Evolutionary conservation across 768 basidiomycete species (phyloP), one percentile per base, ranked within the genome.

Genomic region (Gelatoporia subvermispora): DNA sequence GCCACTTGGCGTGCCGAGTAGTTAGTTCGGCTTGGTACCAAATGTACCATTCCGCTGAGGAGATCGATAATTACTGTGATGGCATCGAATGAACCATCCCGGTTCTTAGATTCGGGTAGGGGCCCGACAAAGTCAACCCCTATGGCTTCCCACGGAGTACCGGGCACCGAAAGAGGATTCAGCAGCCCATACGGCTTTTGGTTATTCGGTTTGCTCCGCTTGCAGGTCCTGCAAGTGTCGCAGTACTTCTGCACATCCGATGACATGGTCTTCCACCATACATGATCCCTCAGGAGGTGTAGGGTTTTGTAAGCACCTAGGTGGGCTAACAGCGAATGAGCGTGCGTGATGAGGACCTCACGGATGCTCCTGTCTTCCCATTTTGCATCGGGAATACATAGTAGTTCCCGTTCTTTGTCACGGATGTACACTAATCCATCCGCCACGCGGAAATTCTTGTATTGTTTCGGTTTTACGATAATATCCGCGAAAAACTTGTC

Each of bases 41-140:
- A 2, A 59, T 42, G 69, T 31, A 47, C 60, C 55, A 55, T 39
- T 7, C 36, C 10, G 3, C 60, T 64, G 31, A 49, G 52, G 15
- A 21, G 55, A 46, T 51, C 58, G 13, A 65, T 63, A 4, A 64
- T 49, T 3, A 63, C 53, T 13, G 42, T 45, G 7, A 65, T 53
- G 35, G 51, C 49, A 43, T 64, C 64, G 48, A 50, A 65, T 0
- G 49, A 23, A 5, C 62, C 56, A 40, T 52, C 24, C 11, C 55
- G 21, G 20, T 62, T 63, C 17, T 56, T 60, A 1, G 53, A 57
- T 21, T 54, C 48, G 4, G 65, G 71, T 1, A 74, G 50, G 0
- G 65, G 66, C 0, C 64, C 71, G 0, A 73, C 46, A 28, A 73
- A 73, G 48, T 74, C 72, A 25, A 75, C 69, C 0, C 65, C 66